Evolutionary conservation across 176 grass and related monocot genomes (phyloP).

Genomic region (Ensete glaucum): DNA sequence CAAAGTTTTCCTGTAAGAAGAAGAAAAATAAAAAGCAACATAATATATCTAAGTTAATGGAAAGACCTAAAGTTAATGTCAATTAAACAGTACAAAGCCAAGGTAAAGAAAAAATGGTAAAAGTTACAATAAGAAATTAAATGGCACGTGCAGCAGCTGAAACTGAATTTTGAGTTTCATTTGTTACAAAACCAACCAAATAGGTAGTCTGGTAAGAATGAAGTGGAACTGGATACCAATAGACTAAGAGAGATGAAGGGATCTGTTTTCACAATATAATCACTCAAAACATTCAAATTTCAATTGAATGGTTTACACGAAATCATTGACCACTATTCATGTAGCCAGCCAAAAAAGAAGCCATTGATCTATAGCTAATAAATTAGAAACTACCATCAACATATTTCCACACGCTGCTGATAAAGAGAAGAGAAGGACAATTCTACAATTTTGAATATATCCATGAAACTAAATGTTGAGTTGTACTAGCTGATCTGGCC

Average conservation of each 20-base stretch:
- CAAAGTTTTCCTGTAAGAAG: slow-evolving; percentile 56
- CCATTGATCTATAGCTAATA: not conserved
- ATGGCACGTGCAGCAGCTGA: not conserved
- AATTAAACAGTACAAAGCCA: not conserved
- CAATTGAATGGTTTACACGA: not conserved
- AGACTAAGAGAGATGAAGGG: not conserved
- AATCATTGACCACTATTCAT: not conserved
- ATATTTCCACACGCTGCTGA: too few species aligned
- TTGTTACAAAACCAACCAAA: too few species aligned
- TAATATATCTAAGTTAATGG: too few species aligned
- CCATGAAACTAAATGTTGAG: too few species aligned
- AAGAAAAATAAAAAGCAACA: not conserved
- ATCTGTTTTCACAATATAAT: not conserved
- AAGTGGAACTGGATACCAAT: not conserved
- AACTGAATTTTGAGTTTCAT: too few species aligned
- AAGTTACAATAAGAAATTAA: not conserved
- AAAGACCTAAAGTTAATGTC: too few species aligned
- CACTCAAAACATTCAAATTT: not conserved
- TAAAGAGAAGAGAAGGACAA: too few species aligned
- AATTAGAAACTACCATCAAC: too few species aligned
- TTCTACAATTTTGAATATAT: too few species aligned
- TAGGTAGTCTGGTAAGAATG: too few species aligned
- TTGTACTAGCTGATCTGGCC: not conserved
- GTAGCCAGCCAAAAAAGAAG: not conserved
- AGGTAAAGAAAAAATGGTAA: not conserved